Conservation (phyloP, 768 basidiomycete genomes). For the Leccinum obscurum region DNA sequence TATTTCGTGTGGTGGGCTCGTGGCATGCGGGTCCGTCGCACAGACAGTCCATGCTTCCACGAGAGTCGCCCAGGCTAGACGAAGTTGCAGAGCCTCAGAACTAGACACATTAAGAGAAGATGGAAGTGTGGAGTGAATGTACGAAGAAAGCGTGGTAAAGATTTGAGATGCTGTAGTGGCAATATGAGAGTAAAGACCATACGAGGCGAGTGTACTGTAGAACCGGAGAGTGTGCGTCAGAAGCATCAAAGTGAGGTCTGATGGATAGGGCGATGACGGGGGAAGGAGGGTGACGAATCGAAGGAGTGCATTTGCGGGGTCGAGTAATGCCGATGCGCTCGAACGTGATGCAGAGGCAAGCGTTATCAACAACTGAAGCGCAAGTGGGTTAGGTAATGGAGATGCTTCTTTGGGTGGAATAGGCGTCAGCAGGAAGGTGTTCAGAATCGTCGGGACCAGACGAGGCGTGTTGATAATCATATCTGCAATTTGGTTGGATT, state of each 20-base stretch:
- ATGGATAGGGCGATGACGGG: slow-evolving; percentile 39
- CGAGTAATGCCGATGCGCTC: slow-evolving; percentile 58
- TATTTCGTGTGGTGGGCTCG: slow-evolving; percentile 83
- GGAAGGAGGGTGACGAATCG: slow-evolving; percentile 69
- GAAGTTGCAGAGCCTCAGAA: slow-evolving; percentile 26
- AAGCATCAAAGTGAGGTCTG: slow-evolving; percentile 43
- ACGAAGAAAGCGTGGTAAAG: slow-evolving; percentile 51
- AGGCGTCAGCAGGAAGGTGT: slow-evolving; percentile 57
- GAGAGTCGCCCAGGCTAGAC: slow-evolving; percentile 56
- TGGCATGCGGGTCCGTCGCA: slow-evolving; percentile 88
- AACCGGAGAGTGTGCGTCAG: slow-evolving; percentile 59
- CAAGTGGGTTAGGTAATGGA: slow-evolving; percentile 41
- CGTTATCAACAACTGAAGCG: slow-evolving; percentile 55
- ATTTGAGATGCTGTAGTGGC: slow-evolving; percentile 60
- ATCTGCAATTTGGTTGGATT: slow-evolving; percentile 53
- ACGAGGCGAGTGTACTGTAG: slow-evolving; percentile 66
- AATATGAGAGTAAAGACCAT: slow-evolving; percentile 74
- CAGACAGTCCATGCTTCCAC: slow-evolving; percentile 76
- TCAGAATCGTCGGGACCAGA: slow-evolving; percentile 52
- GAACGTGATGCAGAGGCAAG: slow-evolving; percentile 67
- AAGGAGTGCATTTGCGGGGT: slow-evolving; percentile 63
- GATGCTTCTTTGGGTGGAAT: slow-evolving; percentile 40
- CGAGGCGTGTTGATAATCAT: slow-evolving; percentile 51
- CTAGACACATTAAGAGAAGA: slow-evolving; percentile 21
- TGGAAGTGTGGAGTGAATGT: slow-evolving; percentile 37